Evolutionary conservation across 2,329 filamentous ascomycete genomes (phyloP), one percentile per base, ranked within the genome.

Genomic region (Claviceps spartinae): DNA sequence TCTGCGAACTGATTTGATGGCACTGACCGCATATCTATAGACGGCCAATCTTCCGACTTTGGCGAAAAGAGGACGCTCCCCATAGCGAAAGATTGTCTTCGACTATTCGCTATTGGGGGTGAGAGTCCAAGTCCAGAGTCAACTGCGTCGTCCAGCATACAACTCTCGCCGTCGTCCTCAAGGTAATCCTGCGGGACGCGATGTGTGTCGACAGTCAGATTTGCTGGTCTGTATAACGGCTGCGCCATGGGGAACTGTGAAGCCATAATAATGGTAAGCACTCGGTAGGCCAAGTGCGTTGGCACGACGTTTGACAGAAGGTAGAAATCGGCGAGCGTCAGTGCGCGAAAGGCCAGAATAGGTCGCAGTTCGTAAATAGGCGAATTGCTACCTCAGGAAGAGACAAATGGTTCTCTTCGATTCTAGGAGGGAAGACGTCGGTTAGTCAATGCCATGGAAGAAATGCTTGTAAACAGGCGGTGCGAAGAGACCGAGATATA

Each of bases 71-170:
- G 69, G 54, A 77, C 68, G 44, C 61, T 58, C 51, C 74, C 72
- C 48, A 81, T 72, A 56, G 74, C 77, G 62, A 83, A 82, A 1
- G 81, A 83, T 55, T 83, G 79, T 65, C 79, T 72, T 60, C 80
- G 73, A 72, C 78, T 82, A 61, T 74, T 75, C 57, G 71, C 71
- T 76, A 83, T 80, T 58, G 74, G 74, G 41, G 80, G 79, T 49
- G 80, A 83, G 69, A 83, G 75, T 59, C 82, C 79, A 52, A 83
- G 67, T 50, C 75, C 77, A 6, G 79, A 82, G 66, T 83, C 79
- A 58, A 82, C 65, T 49, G 70, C 72, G 64, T 82, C 79, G 69
- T 83, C 79, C 58, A 82, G 48, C 51, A 48, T 67, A 60, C 79
- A 76, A 66, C 71, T 75, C 58, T 71, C 71, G 64, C 81, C 77